phyloP scores from a whole-genome alignment of 2,329 filamentous ascomycete species.

The Aureobasidium melanogenum region DNA sequence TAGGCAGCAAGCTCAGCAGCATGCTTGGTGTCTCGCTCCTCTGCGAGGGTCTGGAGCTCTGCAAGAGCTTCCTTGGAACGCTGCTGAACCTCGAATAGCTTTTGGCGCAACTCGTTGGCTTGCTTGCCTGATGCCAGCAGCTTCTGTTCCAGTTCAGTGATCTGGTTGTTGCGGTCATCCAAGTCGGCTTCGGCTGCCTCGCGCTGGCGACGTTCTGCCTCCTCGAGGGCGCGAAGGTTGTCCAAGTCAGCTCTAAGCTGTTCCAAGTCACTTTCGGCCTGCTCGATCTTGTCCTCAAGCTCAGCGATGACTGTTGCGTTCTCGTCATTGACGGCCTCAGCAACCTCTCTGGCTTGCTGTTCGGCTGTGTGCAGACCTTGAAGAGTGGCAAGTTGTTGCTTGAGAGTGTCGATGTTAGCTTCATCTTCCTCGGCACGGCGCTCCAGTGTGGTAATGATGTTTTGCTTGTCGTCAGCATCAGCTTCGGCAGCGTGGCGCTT shows the following conservation, averaged over 20 bases:
- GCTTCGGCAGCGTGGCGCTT: constrained; percentile 31
- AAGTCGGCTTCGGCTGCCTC: constrained; percentile 35
- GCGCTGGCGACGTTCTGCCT: constrained; percentile 34
- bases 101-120: constrained; percentile 40
- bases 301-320: constrained; percentile 29
- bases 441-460: constrained; percentile 32
- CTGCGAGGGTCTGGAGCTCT: constrained; percentile 28
- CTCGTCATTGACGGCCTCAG: constrained; percentile 31
- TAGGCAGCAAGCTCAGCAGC: constrained; percentile 27
- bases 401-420: constrained; percentile 27
- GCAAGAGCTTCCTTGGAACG: constrained; percentile 31
- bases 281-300: constrained; percentile 28
- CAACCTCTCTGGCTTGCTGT: constrained; percentile 22
- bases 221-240: constrained; percentile 28
- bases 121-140: constrained; percentile 34
- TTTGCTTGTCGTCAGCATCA: constrained; percentile 30
- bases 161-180: constrained; percentile 32
- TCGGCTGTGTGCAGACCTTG: constrained; percentile 28
- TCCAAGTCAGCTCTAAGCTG: constrained; percentile 27
- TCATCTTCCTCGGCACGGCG: constrained; percentile 29
- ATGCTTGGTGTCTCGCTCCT: constrained; percentile 32
- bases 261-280: constrained; percentile 24
- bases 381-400: constrained; percentile 25
- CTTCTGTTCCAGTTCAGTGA: constrained; percentile 32
- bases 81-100: constrained; percentile 38